A percentile compares a stretch with the other conserved stretches of the same genome.
Conservation (phyloP, 2,329 filamentous ascomycete genomes). For the Didymellaceae sp. region DNA sequence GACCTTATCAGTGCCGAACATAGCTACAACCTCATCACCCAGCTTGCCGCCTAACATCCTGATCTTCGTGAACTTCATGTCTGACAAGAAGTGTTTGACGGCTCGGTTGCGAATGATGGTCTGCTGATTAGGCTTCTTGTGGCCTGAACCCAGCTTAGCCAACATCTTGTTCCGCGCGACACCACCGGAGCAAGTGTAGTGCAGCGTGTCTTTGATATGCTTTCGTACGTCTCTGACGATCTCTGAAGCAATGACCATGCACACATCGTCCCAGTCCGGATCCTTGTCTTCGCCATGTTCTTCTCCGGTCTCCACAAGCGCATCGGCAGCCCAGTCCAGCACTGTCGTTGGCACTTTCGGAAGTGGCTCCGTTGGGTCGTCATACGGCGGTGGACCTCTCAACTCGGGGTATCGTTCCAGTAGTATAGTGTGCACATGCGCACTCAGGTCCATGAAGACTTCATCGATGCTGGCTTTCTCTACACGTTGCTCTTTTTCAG, state of each 20-base stretch:
- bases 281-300: slow-evolving; percentile 77
- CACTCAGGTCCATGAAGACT: slow-evolving; percentile 90
- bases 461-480: slow-evolving; percentile 97
- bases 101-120: slow-evolving; percentile 92
- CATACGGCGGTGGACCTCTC: slow-evolving; percentile 69
- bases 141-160: slow-evolving; percentile 87
- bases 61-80: slow-evolving; percentile 78
- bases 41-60: slow-evolving; percentile 51
- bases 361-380: slow-evolving; percentile 73
- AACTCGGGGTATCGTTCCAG: slow-evolving; percentile 80
- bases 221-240: slow-evolving; percentile 80
- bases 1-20: slow-evolving; percentile 81
- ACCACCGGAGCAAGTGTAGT: slow-evolving; percentile 91
- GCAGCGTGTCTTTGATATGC: slow-evolving; percentile 71
- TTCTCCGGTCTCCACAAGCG: slow-evolving; percentile 78
- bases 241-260: slow-evolving; percentile 83
- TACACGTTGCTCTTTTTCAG: slow-evolving; percentile 70
- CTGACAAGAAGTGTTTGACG: slow-evolving; percentile 75
- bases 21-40: slow-evolving; percentile 82
- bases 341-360: slow-evolving; percentile 76
- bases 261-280: slow-evolving; percentile 96
- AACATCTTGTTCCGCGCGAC: slow-evolving; percentile 93
- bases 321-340: slow-evolving; percentile 83
- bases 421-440: slow-evolving; percentile 78
- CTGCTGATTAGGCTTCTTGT: slow-evolving; percentile 93